These are phyloP conservation scores for Blepharisma stoltei DNA, from an alignment of 73 alveolate genomes.

Conservation along the genomic window DNA sequence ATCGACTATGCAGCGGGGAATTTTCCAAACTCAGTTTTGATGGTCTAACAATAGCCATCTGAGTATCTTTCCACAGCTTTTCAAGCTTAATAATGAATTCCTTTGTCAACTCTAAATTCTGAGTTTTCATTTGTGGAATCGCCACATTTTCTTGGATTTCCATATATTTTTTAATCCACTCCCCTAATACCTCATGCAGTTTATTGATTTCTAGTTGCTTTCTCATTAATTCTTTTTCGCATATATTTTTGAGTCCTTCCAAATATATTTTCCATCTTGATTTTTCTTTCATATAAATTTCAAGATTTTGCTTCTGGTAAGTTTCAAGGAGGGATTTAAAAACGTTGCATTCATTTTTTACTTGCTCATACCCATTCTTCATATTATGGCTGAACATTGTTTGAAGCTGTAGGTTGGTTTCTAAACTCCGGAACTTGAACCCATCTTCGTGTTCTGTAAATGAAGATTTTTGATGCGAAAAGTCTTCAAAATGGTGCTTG, in stretches of 20 bases:
- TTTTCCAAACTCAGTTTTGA: background rate
- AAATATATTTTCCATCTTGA: background rate
- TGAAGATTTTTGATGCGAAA: background rate
- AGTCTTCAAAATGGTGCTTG: background rate
- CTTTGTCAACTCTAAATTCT: too few species aligned
- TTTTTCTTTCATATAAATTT: background rate
- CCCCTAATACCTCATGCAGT: background rate
- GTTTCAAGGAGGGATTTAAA: background rate
- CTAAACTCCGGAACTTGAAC: background rate
- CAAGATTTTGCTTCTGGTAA: background rate
- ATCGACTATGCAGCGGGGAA: background rate
- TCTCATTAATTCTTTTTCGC: background rate
- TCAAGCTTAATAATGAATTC: too few species aligned
- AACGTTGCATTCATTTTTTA: background rate
- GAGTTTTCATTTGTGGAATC: too few species aligned
- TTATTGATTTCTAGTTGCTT: background rate
- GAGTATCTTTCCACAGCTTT: too few species aligned
- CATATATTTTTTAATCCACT: background rate
- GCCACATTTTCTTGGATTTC: too few species aligned
- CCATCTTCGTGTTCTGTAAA: background rate
- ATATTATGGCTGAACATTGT: background rate
- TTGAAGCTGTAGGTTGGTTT: background rate
- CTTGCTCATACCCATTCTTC: background rate
- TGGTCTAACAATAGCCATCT: too few species aligned
- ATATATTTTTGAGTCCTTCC: background rate